These are phyloP conservation scores for Diplogelasinospora grovesii DNA, from an alignment of 495 filamentous ascomycete genomes.

Conservation along the genomic window DNA sequence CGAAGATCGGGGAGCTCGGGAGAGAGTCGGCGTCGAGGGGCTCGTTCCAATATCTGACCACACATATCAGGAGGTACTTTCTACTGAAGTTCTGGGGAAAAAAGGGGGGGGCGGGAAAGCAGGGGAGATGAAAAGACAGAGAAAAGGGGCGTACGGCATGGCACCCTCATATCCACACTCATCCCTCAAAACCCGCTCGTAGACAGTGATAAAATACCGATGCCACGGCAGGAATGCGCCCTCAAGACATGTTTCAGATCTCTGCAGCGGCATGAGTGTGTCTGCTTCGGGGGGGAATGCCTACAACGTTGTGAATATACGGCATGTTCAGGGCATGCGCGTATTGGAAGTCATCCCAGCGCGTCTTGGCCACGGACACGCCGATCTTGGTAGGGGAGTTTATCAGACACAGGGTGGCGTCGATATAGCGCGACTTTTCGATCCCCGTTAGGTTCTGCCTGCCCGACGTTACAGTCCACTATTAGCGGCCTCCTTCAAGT, in stretches of 20 bases:
- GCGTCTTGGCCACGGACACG: slow-evolving; percentile 24
- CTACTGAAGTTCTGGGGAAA: neutral
- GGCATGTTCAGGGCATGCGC: slow-evolving; percentile 25
- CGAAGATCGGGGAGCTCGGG: slow-evolving; percentile 25
- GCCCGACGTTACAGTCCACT: too few species aligned
- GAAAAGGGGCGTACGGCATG: slow-evolving; percentile 42
- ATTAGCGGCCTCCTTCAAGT: too few species aligned
- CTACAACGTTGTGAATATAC: slow-evolving; percentile 35
- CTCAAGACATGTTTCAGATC: too few species aligned
- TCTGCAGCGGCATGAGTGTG: too few species aligned
- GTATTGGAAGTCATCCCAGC: slow-evolving; percentile 42
- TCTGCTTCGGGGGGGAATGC: neutral
- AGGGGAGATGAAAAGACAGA: too few species aligned
- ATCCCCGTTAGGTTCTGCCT: slow-evolving; percentile 31
- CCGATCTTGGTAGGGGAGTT: slow-evolving; percentile 19
- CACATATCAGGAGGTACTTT: neutral
- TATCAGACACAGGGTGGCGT: slow-evolving; percentile 43
- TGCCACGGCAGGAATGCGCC: slow-evolving; percentile 46
- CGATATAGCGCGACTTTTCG: slow-evolving; percentile 36
- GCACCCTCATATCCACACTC: slow-evolving; percentile 40
- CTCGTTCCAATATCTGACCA: slow-evolving; percentile 42
- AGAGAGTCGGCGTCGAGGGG: slow-evolving; percentile 33
- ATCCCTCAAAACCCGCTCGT: slow-evolving; percentile 37
- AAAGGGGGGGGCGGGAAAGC: neutral
- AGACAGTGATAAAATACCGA: slow-evolving; percentile 38